These are phyloP conservation scores for Lactifluus echinatus DNA, from an alignment of 768 basidiomycete species.

Conservation along the genomic window DNA sequence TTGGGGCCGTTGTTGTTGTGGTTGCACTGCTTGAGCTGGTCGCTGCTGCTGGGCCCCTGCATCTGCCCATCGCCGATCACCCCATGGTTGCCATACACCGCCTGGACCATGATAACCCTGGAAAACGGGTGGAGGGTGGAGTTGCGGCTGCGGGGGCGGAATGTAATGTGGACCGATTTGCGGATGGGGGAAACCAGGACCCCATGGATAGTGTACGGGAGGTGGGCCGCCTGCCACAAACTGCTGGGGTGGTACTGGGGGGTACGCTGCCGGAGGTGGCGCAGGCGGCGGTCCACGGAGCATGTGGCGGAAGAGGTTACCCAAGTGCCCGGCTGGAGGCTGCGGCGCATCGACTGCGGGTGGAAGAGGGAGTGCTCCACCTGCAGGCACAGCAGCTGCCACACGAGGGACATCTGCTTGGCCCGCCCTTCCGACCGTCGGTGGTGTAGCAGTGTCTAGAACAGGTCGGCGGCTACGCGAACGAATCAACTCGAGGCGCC, in stretches of 20 bases:
- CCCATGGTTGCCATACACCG: constrained; percentile 18
- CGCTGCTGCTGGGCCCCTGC: constrained; percentile 7
- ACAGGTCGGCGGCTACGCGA: constrained; percentile 20
- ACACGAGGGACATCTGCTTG: constrained; percentile 17
- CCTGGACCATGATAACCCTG: constrained; percentile 18
- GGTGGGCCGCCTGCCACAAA: constrained; percentile 29
- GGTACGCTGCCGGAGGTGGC: constrained; percentile 19
- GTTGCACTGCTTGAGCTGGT: no score
- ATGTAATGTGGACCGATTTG: constrained; percentile 36
- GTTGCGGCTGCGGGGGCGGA: constrained; percentile 16
- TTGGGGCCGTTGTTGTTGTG: background rate
- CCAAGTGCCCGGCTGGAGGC: constrained; percentile 28
- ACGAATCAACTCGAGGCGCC: constrained; percentile 2
- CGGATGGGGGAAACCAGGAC: constrained; percentile 52
- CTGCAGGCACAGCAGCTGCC: constrained; percentile 25
- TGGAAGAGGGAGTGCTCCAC: constrained; percentile 26
- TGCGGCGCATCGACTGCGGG: constrained; percentile 31
- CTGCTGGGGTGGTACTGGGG: constrained; percentile 17
- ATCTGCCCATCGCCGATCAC: constrained; percentile 8
- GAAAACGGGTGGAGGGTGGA: constrained; percentile 17
- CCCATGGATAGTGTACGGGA: constrained; percentile 46
- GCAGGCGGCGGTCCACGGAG: constrained; percentile 16
- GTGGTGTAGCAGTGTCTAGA: constrained; percentile 8
- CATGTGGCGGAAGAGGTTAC: constrained; percentile 16
- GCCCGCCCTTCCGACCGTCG: constrained; percentile 8